Conservation (phyloP, 768 basidiomycete genomes). For the Suillus plorans region DNA sequence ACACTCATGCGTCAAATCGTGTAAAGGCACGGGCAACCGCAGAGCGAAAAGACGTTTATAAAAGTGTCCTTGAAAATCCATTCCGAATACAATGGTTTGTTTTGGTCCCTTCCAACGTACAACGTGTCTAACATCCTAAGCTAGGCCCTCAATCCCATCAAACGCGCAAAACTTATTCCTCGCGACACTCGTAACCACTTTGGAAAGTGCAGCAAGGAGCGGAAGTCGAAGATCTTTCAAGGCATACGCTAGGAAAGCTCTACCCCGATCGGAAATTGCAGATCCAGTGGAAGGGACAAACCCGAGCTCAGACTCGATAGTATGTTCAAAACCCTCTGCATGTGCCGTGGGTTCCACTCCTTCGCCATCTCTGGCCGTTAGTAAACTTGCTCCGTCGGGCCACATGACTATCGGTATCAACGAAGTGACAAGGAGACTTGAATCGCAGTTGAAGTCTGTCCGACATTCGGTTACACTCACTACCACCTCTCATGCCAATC, state of each 20-base stretch:
- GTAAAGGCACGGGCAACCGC: slow-evolving; percentile 40
- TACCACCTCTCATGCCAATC: background rate
- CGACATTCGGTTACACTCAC: slow-evolving; percentile 15
- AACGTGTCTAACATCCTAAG: slow-evolving; percentile 2
- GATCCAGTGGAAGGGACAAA: background rate
- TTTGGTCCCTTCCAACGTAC: slow-evolving; percentile 8
- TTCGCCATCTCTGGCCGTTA: background rate
- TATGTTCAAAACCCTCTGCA: background rate
- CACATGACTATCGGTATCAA: slow-evolving; percentile 72
- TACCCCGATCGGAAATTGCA: background rate
- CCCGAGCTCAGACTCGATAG: background rate
- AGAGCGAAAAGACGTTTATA: slow-evolving; percentile 68
- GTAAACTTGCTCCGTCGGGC: slow-evolving; percentile 21
- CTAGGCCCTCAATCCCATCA: slow-evolving; percentile 49
- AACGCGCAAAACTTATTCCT: slow-evolving; percentile 62
- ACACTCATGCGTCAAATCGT: slow-evolving; percentile 64
- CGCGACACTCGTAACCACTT: slow-evolving; percentile 45
- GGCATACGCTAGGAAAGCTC: background rate
- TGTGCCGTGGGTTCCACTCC: background rate
- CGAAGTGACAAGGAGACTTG: slow-evolving; percentile 63
- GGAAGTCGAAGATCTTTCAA: background rate
- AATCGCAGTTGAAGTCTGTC: slow-evolving; percentile 42
- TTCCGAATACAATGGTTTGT: slow-evolving; percentile 49
- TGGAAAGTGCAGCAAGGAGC: slow-evolving; percentile 38
- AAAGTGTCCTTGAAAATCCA: slow-evolving; percentile 44